These are phyloP conservation scores for Epichloe gansuensis DNA, from an alignment of 2,329 filamentous ascomycete genomes.

Conservation along the genomic window DNA sequence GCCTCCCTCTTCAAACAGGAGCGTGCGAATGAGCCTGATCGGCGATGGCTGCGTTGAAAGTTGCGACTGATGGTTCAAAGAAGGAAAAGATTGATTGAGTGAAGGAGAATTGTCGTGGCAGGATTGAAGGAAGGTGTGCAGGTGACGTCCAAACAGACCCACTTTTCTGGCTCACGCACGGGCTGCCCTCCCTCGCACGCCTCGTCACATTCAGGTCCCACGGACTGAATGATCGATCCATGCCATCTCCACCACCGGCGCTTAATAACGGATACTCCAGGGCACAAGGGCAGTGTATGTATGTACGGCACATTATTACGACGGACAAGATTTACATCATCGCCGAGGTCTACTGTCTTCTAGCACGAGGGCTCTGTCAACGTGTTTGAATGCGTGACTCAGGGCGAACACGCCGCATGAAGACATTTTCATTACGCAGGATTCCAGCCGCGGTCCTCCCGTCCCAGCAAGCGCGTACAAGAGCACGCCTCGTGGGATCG, in stretches of 20 bases:
- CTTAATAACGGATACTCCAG: not conserved
- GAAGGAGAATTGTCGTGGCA: not conserved
- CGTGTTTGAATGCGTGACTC: not conserved
- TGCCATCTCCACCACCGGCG: not conserved
- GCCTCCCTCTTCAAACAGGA: not conserved
- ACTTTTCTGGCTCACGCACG: not conserved
- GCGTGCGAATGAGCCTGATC: not conserved
- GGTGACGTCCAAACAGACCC: slow-evolving; percentile 11
- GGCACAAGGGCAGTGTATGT: no score
- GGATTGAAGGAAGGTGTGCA: not conserved
- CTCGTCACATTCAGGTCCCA: not conserved
- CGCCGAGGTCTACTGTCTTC: not conserved
- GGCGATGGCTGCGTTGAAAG: not conserved
- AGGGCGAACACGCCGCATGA: not conserved
- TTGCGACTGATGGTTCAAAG: not conserved
- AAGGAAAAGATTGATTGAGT: not conserved
- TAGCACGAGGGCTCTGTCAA: not conserved
- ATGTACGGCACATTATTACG: not conserved
- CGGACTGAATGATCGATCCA: not conserved
- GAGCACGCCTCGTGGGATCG: not conserved
- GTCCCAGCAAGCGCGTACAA: not conserved
- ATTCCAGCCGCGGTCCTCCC: not conserved
- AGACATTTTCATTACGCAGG: not conserved
- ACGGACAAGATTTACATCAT: not conserved
- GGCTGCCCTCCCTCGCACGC: not conserved